Base-by-base conservation (phyloP, 2,329 filamentous ascomycete genomes). In the Fusarium acutatum region DNA sequence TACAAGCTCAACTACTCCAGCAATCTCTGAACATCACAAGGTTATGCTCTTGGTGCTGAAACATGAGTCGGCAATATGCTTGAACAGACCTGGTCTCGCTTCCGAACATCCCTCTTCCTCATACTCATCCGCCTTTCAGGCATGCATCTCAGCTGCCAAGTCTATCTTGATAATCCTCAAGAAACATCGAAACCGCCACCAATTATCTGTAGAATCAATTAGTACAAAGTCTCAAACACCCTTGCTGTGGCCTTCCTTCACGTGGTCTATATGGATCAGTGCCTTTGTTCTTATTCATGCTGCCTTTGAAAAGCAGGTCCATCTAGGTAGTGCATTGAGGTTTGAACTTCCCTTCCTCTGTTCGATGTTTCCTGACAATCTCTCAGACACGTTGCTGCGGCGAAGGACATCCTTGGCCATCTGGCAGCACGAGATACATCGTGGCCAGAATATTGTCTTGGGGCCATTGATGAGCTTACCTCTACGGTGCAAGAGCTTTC, bases 241-340 rank as follows among this genome's bases (percentile, higher is more conserved):
- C 0, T 76, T 88, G 30, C 76, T 86, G 0, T 88, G 86, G 85
- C 86, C 86, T 6, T 86, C 86, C 0, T 86, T 86, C 43, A 88
- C 86, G 0, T 88, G 86, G 86, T 84, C 83, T 3, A 81, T 86
- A 1, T 88, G 86, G 86, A 88, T 88, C 71, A 87, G 86, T 64
- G 85, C 84, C 3, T 86, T 88, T 43, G 84, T 88, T 26, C 74
- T 88, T 8, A 83, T 87, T 7, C 86, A 87, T 58, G 87, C 86
- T 8, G 85, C 85, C 1, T 85, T 84, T 68, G 84, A 86, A 67
- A 80, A 81, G 2, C 82, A 87, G 37, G 77, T 87, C 7, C 80
- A 83, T 1, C 67, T 81, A 0, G 64, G 78, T 0, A 81, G 81
- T 20, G 83, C 84, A 1, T 69, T 83, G 7, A 84, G 83, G 82